A percentile compares a stretch with the other conserved stretches of the same genome.
Conservation (phyloP, 2,329 filamentous ascomycete genomes). For the Neonectria punicea region DNA sequence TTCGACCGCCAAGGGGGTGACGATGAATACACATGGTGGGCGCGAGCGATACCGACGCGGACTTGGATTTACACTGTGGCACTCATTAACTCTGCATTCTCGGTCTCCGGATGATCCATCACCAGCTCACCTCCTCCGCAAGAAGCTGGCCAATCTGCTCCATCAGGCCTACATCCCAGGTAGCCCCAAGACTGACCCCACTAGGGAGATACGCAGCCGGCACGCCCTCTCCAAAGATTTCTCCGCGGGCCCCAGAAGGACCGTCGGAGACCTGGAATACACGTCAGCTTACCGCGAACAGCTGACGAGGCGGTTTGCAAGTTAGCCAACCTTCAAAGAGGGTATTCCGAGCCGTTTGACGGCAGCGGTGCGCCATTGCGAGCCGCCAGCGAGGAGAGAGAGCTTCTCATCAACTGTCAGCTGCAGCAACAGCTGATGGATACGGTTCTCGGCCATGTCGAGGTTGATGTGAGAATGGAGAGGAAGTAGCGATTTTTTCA, state of each 20-base stretch:
- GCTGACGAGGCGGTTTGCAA: background rate
- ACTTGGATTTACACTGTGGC: constrained; percentile 52
- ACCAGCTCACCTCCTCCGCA: constrained; percentile 1
- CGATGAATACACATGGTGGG: too few species aligned
- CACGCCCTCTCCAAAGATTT: constrained; percentile 15
- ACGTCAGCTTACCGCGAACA: background rate
- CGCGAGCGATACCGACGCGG: constrained; percentile 65
- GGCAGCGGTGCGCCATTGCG: background rate
- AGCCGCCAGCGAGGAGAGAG: background rate
- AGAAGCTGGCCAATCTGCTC: constrained; percentile 11
- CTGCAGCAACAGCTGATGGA: too few species aligned
- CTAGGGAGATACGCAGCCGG: constrained; percentile 20
- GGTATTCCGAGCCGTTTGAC: background rate
- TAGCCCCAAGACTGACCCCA: constrained; percentile 21
- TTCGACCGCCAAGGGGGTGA: too few species aligned
- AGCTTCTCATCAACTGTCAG: background rate
- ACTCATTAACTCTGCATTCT: too few species aligned
- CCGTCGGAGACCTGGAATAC: background rate
- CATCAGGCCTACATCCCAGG: constrained; percentile 18
- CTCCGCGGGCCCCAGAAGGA: background rate
- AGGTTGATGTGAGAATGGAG: too few species aligned
- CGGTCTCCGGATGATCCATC: too few species aligned
- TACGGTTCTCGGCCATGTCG: too few species aligned
- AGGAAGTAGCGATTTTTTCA: too few species aligned
- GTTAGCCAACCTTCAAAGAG: background rate